Conservation (phyloP, 2,329 filamentous ascomycete species). For the Polytolypa hystricis region DNA sequence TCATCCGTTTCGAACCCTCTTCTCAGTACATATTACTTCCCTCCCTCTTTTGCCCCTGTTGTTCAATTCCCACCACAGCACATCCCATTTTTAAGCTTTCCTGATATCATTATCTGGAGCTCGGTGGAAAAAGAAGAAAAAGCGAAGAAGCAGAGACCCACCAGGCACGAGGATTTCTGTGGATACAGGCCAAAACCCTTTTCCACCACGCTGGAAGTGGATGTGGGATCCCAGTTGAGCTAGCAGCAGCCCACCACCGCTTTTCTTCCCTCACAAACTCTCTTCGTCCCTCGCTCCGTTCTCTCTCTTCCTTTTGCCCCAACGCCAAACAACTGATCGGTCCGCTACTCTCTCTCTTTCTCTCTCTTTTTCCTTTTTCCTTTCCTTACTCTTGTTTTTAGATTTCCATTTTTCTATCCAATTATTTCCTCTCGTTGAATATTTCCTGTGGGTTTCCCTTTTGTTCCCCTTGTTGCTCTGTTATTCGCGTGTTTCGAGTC, state of each 20-base stretch:
- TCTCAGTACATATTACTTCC: no score
- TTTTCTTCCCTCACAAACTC: background rate
- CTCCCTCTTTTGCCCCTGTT: no score
- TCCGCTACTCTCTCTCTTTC: slow-evolving; percentile 1
- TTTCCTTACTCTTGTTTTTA: slow-evolving; percentile 2
- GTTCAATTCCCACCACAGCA: background rate
- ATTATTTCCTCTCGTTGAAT: slow-evolving; percentile 1
- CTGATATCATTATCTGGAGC: background rate
- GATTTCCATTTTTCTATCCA: background rate
- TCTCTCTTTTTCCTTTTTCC: slow-evolving; percentile 2
- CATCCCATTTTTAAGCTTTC: background rate
- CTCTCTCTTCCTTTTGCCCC: background rate
- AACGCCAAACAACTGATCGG: no score
- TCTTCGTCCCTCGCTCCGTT: background rate
- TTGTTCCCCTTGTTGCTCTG: slow-evolving; percentile 2
- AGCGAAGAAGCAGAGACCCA: background rate
- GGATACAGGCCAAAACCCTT: background rate
- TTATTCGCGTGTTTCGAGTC: slow-evolving; percentile 1
- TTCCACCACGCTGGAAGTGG: background rate
- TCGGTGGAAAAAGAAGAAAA: background rate
- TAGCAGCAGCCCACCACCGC: background rate
- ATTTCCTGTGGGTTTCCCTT: background rate
- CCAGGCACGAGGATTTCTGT: background rate
- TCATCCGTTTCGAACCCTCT: no score
- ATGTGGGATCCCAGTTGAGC: background rate